phyloP scores from a whole-genome alignment of 202 grass and related monocot genomes.

The Hordeum pubiflorum region DNA sequence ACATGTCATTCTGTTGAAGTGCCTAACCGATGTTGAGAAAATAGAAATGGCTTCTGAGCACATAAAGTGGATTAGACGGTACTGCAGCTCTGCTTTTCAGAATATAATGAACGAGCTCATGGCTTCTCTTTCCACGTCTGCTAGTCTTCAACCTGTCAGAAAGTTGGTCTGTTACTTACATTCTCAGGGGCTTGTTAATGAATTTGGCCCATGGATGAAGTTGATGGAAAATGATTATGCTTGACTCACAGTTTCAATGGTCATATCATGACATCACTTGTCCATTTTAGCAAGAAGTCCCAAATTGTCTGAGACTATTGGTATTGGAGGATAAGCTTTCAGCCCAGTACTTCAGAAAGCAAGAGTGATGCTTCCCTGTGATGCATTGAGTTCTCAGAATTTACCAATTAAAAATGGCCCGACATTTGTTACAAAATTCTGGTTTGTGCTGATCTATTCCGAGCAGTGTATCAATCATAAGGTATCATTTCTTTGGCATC shows the following conservation, averaged over 20 bases:
- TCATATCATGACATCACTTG: background rate
- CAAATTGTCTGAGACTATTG: background rate
- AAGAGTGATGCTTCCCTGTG: background rate
- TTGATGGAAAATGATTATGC: slow-evolving; percentile 24
- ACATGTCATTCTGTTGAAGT: slow-evolving; percentile 65
- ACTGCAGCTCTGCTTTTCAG: slow-evolving; percentile 36
- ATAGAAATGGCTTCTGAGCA: slow-evolving; percentile 65
- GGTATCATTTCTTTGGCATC: background rate
- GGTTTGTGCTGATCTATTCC: background rate
- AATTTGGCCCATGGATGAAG: slow-evolving; percentile 49
- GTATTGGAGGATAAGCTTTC: background rate
- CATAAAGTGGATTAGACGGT: slow-evolving; percentile 48
- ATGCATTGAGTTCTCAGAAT: background rate
- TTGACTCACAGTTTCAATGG: background rate
- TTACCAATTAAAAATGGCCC: background rate
- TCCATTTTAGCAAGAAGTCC: background rate
- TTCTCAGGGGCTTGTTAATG: slow-evolving; percentile 40
- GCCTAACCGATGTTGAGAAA: slow-evolving; percentile 53
- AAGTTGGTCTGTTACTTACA: slow-evolving; percentile 48
- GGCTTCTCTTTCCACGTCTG: slow-evolving; percentile 64
- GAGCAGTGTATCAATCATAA: background rate
- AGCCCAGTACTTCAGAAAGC: background rate
- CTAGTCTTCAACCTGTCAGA: slow-evolving; percentile 52
- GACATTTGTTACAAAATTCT: background rate
- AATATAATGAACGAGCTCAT: slow-evolving; percentile 61